These are phyloP conservation scores for Plenodomus biglobosus DNA, from an alignment of 2,329 filamentous ascomycete species.

Conservation along the genomic window DNA sequence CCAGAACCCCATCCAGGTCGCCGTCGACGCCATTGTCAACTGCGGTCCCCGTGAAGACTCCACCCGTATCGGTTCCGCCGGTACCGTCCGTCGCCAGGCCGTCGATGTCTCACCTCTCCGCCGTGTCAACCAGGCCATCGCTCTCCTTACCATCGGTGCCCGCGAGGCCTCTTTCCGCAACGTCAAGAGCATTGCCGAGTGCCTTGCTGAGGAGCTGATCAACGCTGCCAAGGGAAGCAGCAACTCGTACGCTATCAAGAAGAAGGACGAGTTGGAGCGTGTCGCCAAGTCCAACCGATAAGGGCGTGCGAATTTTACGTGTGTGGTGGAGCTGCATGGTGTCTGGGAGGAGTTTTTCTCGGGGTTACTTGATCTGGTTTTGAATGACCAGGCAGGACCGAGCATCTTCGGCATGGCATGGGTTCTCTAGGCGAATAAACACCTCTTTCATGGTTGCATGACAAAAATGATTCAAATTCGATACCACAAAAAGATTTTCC, in stretches of 20 bases:
- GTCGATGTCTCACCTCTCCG: conserved; percentile 99
- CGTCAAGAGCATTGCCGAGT: conserved; percentile 99
- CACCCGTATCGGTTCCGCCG: conserved; percentile 98
- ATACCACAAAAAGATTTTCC: conserved; percentile 9
- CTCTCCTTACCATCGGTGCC: conserved; percentile 97
- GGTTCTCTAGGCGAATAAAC: conserved; percentile 44
- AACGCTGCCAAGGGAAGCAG: conserved; percentile 99
- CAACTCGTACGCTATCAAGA: conserved; percentile 99
- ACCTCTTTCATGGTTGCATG: conserved; percentile 46
- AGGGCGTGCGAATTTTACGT: conserved; percentile 49
- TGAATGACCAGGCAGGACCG: conserved; percentile 31
- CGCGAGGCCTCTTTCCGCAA: conserved; percentile 99
- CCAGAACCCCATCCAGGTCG: conserved; percentile 99
- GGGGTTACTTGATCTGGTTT: conserved; percentile 34
- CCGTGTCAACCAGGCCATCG: conserved; percentile 99
- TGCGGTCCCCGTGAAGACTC: conserved; percentile 99
- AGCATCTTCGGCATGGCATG: conserved; percentile 43
- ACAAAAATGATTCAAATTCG: conserved; percentile 41
- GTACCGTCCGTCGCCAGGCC: conserved; percentile 99
- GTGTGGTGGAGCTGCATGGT: conserved; percentile 26
- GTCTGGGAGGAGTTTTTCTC: conserved; percentile 41
- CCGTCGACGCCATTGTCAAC: conserved; percentile 99
- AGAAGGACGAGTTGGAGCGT: conserved; percentile 99
- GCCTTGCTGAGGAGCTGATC: conserved; percentile 99
- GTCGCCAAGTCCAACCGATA: conserved; percentile 99